Percentiles rank a stretch among this genome's conserved stretches.
Conservation (phyloP, 148 eudicot species). For the Cornus florida region DNA sequence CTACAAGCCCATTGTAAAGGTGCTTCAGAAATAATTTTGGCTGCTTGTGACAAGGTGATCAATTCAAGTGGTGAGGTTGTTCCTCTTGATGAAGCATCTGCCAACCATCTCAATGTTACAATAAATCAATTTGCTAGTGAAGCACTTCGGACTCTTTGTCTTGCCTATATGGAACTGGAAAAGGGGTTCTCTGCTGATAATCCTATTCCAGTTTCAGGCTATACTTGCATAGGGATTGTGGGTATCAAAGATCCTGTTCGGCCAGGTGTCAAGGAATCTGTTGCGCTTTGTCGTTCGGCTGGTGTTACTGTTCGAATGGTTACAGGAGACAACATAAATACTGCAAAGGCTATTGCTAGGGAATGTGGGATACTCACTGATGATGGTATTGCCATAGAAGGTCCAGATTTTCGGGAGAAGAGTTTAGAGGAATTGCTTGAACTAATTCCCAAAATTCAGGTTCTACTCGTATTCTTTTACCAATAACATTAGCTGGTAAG, state of each 20-base stretch:
- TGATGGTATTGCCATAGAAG: constrained; percentile 94
- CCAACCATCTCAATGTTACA: constrained; percentile 54
- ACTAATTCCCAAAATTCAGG: constrained; percentile 90
- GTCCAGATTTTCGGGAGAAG: constrained; percentile 89
- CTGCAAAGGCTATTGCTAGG: constrained; percentile 97
- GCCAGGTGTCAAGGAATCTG: constrained; percentile 95
- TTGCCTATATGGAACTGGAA: constrained; percentile 74
- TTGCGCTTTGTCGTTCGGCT: constrained; percentile 92
- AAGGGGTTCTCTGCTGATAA: constrained; percentile 53
- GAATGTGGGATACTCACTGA: constrained; percentile 99
- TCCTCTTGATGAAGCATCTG: constrained; percentile 56
- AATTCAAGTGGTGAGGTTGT: constrained; percentile 68
- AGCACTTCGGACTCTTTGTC: constrained; percentile 90
- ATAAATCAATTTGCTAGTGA: constrained; percentile 81
- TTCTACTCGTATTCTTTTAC: constrained; percentile 13
- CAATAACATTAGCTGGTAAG: background rate
- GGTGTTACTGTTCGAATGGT: constrained; percentile 94
- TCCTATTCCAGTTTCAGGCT: constrained; percentile 72
- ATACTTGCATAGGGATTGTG: constrained; percentile 86
- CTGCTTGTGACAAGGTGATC: constrained; percentile 79
- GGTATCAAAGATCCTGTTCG: constrained; percentile 98
- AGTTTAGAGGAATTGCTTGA: constrained; percentile 59
- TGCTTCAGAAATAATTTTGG: constrained; percentile 92
- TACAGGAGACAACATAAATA: constrained; percentile 95
- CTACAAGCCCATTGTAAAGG: constrained; percentile 84